These are phyloP conservation scores for Penicillium angulare DNA, from an alignment of 495 filamentous ascomycete species.

Conservation along the genomic window DNA sequence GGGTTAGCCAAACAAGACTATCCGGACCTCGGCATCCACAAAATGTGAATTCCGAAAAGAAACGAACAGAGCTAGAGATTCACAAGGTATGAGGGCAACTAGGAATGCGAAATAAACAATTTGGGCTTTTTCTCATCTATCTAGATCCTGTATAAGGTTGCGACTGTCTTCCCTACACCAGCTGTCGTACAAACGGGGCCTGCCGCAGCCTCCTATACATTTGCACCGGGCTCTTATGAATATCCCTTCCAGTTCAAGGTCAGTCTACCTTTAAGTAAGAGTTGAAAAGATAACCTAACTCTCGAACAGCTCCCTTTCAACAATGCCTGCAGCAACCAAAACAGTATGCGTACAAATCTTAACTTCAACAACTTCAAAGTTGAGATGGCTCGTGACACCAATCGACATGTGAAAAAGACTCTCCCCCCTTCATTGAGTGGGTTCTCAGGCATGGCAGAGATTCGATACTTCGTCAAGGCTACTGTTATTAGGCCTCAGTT, in stretches of 20 bases:
- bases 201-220: conserved; percentile 53
- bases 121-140: neutral
- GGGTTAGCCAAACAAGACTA: conserved; percentile 73
- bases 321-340: conserved; percentile 69
- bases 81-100: conserved; percentile 62
- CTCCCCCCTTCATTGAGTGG: conserved; percentile 84
- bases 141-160: conserved; percentile 66
- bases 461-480: conserved; percentile 89
- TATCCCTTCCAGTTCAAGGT: conserved; percentile 92
- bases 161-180: conserved; percentile 61
- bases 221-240: conserved; percentile 76
- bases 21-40: conserved; percentile 54
- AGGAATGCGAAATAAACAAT: neutral
- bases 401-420: conserved; percentile 75
- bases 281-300: neutral
- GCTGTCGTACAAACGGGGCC: conserved; percentile 47
- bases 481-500: conserved; percentile 80
- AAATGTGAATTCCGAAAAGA: conserved; percentile 56
- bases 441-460: conserved; percentile 79
- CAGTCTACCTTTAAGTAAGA: neutral
- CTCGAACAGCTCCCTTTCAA: conserved; percentile 73
- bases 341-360: conserved; percentile 56
- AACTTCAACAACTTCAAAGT: conserved; percentile 54
- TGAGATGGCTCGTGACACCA: conserved; percentile 55
- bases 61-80: conserved; percentile 65